Base-by-base conservation (phyloP, 345 rosid species). In the Corchorus capsularis region DNA sequence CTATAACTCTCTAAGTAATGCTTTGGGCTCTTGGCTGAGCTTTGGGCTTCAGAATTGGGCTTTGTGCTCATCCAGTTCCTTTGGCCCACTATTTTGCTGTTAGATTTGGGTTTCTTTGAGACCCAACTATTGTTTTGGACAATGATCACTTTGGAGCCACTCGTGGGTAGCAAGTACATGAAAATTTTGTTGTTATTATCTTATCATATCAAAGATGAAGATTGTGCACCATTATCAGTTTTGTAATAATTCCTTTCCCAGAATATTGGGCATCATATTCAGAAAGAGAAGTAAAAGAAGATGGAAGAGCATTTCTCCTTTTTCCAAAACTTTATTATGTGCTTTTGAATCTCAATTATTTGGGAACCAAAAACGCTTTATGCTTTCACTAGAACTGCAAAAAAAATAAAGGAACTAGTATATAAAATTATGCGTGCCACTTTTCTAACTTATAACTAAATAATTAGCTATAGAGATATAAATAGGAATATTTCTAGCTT, bases 291-390 rank as follows among this genome's bases (percentile, higher is more conserved):
- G 8, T 13, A 32, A 34, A 0, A 34, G 10, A 52, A 69, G 46
- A 69, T 52, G 1, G 27, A 50, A 50, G 54, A 20, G 73, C 34
- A 69, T 67, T 20, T 67, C 2, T 3, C 8, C 4, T 8, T 69
- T 68, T 52, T 9, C 55, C 59, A 32, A 16, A 66, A 34, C 59
- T 15, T 50, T 34, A 69, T 19, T 17, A 32, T 34, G 10, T 69
- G 73, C 17, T 15, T 52, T 69, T 52, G 73, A 32, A 27, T 68
- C 59, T 50, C 59, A 50, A 49, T 69, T 69, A 69, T 69, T 50
- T 16, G 22, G 22, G 43, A 4, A 10, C 20, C 3, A 56, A 56
- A 55, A 19, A 8, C 22, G 8, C 10, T 67, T 67, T 46, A 67
- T 49, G 20, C 72, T 68, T 68, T 68, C 43, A 27, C 59, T 49